These are phyloP conservation scores for Gracilaria domingensis DNA, from an alignment of 23 red algal genomes.

Conservation along the genomic window DNA sequence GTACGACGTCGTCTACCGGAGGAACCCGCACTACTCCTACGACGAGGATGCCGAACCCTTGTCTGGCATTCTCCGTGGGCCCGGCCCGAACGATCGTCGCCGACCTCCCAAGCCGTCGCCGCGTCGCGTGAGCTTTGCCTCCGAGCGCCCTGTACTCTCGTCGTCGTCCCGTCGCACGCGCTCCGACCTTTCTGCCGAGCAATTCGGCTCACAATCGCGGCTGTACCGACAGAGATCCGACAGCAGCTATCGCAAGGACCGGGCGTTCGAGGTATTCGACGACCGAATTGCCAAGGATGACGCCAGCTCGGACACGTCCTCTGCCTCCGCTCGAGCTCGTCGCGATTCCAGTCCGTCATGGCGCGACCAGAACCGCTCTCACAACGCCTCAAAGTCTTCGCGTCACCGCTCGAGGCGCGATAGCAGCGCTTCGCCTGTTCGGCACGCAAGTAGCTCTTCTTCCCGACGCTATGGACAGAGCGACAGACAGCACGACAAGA, in stretches of 20 bases:
- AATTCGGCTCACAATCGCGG: not conserved
- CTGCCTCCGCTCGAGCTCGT: too few species aligned
- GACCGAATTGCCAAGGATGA: not conserved
- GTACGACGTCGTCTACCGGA: not conserved
- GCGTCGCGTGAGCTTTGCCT: not conserved
- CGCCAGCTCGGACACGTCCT: not conserved
- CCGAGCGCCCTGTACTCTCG: not conserved
- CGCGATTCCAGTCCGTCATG: not conserved
- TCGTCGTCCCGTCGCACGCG: not conserved
- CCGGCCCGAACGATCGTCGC: not conserved
- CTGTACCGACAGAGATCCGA: not conserved
- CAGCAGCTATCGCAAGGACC: not conserved
- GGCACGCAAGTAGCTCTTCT: not conserved
- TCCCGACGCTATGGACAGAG: not conserved
- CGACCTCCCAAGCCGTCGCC: not conserved
- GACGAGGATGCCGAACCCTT: not conserved
- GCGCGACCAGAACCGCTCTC: not conserved
- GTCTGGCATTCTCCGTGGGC: not conserved
- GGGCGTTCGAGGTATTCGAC: not conserved
- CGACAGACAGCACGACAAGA: not conserved
- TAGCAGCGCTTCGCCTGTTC: not conserved
- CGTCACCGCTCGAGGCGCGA: not conserved
- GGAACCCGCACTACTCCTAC: not conserved
- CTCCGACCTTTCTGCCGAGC: not conserved
- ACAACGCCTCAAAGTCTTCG: not conserved